Evolutionary conservation across 2,329 filamentous ascomycete species (phyloP).

Genomic region (Scopulariopsis brevicaulis): DNA sequence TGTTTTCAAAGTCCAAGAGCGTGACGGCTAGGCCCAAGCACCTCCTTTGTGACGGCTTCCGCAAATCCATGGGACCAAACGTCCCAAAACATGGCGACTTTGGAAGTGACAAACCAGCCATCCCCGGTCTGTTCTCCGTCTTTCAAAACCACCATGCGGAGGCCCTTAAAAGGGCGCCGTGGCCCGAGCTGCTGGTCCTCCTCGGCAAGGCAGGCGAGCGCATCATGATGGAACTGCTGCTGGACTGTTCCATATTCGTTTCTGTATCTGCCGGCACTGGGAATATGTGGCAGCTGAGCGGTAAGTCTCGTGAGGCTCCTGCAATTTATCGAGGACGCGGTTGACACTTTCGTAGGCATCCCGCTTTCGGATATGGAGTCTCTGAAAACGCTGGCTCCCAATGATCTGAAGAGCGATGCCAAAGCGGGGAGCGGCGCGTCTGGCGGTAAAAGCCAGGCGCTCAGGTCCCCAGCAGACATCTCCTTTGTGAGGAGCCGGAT

Average conservation of each 20-base stretch:
- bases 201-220: conserved; percentile 65
- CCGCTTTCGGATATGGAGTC: conserved; percentile 36
- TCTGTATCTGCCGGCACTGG: conserved; percentile 44
- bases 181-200: conserved; percentile 64
- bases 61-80: conserved; percentile 19
- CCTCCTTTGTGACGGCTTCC: conserved; percentile 75
- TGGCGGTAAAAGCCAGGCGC: background rate
- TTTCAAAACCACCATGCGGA: conserved; percentile 61
- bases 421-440: background rate
- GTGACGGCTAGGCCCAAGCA: conserved; percentile 48
- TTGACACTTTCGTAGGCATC: conserved; percentile 20
- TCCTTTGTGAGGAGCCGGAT: conserved; percentile 72
- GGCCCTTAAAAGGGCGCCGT: conserved; percentile 56
- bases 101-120: conserved; percentile 22
- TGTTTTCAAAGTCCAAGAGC: conserved; percentile 52
- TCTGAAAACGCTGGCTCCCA: background rate
- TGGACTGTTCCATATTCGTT: conserved; percentile 68
- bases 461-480: conserved; percentile 43
- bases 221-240: conserved; percentile 66
- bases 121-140: conserved; percentile 54
- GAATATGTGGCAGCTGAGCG: conserved; percentile 71
- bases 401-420: background rate
- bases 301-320: conserved; percentile 29
- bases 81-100: conserved; percentile 3
- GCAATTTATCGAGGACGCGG: background rate